Base-by-base conservation (phyloP, 495 filamentous ascomycete species). In the Daldinia childiae region DNA sequence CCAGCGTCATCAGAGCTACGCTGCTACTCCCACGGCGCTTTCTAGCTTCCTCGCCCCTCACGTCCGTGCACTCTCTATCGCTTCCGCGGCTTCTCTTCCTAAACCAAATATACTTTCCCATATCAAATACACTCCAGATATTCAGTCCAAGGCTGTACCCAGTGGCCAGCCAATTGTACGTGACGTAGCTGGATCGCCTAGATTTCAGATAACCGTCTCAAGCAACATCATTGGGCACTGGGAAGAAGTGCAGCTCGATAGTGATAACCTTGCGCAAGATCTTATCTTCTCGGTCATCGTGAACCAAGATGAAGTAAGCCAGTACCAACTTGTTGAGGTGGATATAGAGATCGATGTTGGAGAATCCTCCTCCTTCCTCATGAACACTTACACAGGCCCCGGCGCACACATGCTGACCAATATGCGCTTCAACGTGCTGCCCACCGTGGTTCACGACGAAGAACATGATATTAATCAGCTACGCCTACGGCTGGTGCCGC, bases 391-490 rank as follows among this genome's bases (percentile, higher is more conserved):
- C 64, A 59, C 27, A 2, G 69, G 69, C 19, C 64, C 64, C 2
- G 63, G 69, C 29, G 69, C 63, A 14, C 56, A 54, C 26, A 71
- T 71, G 68, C 50, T 71, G 36, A 71, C 48, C 15, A 64, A 72
- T 19, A 41, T 72, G 21, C 63, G 63, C 24, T 72, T 72, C 64
- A 72, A 68, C 52, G 69, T 72, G 32, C 41, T 66, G 50, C 60
- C 51, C 17, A 48, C 43, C 7, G 43, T 21, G 8, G 24, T 48
- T 11, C 19, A 21, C 0, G 43, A 48, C 19, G 4, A 48, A 19
- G 43, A 48, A 21, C 7, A 48, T 3, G 43, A 12, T 5, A 48
- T 24, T 15, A 48, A 48, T 6, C 43, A 48, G 43, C 43, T 48
- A 15, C 43, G 43, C 3, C 19, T 48, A 1, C 43, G 43, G 19